A percentile compares a stretch with the other conserved stretches of the same genome.
phyloP scores from a whole-genome alignment of 345 rosid species.

The Citrus medica region DNA sequence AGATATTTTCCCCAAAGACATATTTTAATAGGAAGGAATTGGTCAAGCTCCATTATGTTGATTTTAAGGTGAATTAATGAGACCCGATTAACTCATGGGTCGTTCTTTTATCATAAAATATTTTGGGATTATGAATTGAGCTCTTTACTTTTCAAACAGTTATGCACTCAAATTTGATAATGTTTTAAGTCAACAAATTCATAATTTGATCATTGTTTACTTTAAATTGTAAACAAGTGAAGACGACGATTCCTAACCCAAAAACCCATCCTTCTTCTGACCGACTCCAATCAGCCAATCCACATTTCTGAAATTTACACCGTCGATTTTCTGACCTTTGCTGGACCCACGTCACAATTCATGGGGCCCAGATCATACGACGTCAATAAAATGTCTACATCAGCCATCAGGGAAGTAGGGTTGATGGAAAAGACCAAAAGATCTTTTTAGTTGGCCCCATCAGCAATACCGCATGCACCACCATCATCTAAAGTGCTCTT shows the following conservation, averaged over 20 bases:
- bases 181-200: background rate
- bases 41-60: conserved; percentile 1
- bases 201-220: background rate
- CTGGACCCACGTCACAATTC: background rate
- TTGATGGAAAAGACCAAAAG: background rate
- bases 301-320: background rate
- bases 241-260: background rate
- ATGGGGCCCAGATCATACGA: background rate
- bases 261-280: background rate
- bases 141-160: background rate
- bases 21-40: background rate
- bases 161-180: background rate
- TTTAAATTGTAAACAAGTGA: background rate
- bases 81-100: background rate
- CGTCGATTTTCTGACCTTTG: background rate
- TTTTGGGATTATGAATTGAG: background rate
- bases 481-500: no score
- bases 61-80: background rate
- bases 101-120: background rate
- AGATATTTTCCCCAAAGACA: background rate
- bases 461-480: no score
- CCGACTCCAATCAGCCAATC: background rate
- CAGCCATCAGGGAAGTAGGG: background rate
- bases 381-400: background rate
- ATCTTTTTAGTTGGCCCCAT: background rate